Conservation (phyloP, 2,329 filamentous ascomycete species). For the Paramyrothecium roridum region DNA sequence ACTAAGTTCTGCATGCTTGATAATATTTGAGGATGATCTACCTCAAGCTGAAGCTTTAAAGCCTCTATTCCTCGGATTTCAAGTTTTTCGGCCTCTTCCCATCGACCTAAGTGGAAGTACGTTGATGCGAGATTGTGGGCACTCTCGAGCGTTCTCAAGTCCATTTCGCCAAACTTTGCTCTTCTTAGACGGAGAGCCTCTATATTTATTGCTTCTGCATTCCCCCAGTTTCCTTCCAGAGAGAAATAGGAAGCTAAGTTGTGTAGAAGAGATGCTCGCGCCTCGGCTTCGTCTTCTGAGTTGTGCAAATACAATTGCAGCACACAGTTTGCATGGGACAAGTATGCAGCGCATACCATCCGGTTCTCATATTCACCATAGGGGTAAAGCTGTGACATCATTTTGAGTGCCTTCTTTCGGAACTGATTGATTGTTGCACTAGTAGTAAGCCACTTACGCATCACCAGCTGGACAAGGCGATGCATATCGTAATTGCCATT, state of each 20-base stretch:
- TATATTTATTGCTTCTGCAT: neutral
- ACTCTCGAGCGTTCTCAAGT: neutral
- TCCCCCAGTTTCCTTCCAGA: neutral
- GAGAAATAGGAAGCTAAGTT: neutral
- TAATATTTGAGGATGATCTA: neutral
- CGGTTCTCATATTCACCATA: constrained; percentile 1
- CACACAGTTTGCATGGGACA: constrained; percentile 19
- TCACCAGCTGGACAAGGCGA: constrained; percentile 8
- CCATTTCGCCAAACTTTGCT: neutral
- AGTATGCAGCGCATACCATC: constrained; percentile 7
- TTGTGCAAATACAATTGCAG: constrained; percentile 5
- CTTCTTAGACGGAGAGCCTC: neutral
- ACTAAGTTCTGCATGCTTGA: neutral
- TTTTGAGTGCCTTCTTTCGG: constrained; percentile 12
- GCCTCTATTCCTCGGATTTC: neutral
- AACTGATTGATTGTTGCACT: neutral
- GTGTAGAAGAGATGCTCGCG: neutral
- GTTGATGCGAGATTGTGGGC: neutral
- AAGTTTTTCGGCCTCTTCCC: neutral
- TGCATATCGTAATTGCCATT: constrained; percentile 9
- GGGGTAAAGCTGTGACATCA: constrained; percentile 13
- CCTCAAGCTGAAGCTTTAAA: neutral
- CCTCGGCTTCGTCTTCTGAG: constrained; percentile 7
- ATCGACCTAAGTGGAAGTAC: neutral
- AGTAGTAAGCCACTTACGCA: constrained; percentile 5